Percentiles rank a stretch among this genome's conserved stretches.
Evolutionary conservation across 371 early-diverging fungal species (phyloP).

Genomic region (Mucor saturninus): DNA sequence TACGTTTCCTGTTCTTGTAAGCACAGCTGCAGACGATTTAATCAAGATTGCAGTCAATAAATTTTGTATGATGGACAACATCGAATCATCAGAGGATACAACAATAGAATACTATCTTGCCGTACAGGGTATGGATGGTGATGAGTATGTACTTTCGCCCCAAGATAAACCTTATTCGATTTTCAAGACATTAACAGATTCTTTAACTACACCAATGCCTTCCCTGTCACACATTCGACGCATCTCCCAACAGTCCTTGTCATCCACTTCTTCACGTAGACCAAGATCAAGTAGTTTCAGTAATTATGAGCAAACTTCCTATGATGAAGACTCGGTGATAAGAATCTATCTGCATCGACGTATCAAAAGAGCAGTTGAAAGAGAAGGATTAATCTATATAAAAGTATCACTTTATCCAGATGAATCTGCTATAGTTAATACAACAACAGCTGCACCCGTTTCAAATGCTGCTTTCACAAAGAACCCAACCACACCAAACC

Average conservation of each 20-base stretch:
- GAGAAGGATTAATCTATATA: slow-evolving; percentile 47
- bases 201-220: slow-evolving; percentile 67
- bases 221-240: slow-evolving; percentile 38
- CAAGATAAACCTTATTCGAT: slow-evolving; percentile 66
- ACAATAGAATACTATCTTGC: slow-evolving; percentile 57
- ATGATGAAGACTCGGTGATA: slow-evolving; percentile 49
- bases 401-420: slow-evolving; percentile 52
- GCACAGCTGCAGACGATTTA: slow-evolving; percentile 58
- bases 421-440: slow-evolving; percentile 15
- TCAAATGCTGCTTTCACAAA: slow-evolving; percentile 14
- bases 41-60: slow-evolving; percentile 51
- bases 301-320: slow-evolving; percentile 47
- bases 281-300: slow-evolving; percentile 52
- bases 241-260: slow-evolving; percentile 29
- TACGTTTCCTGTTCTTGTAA: slow-evolving; percentile 45
- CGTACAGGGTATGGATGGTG: slow-evolving; percentile 65
- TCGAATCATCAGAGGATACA: slow-evolving; percentile 34
- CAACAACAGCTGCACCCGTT: neutral
- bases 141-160: slow-evolving; percentile 57
- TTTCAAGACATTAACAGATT: slow-evolving; percentile 61
- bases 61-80: slow-evolving; percentile 36
- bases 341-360: slow-evolving; percentile 52
- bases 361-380: slow-evolving; percentile 44
- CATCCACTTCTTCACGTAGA: slow-evolving; percentile 17
- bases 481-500: slow-evolving; percentile 22